Conservation (phyloP, 106 monocot genomes). For the Dendrobium huoshanense region DNA sequence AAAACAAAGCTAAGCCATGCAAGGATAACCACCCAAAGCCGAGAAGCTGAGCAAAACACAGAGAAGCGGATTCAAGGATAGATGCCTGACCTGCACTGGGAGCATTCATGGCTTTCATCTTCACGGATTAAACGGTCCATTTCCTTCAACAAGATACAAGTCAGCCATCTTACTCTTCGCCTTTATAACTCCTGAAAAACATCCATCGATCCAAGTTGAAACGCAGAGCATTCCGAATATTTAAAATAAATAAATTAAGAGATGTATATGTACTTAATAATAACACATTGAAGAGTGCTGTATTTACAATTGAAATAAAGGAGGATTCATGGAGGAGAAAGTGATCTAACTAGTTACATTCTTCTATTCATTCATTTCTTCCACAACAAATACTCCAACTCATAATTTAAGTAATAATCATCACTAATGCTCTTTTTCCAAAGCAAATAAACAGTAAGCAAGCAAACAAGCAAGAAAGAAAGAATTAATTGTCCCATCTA, state of each 20-base stretch:
- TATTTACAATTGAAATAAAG: conserved; percentile 4
- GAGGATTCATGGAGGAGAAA: neutral
- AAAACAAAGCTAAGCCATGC: neutral
- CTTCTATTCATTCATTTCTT: neutral
- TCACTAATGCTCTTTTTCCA: neutral
- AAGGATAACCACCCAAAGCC: neutral
- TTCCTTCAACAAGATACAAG: neutral
- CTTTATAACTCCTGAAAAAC: neutral
- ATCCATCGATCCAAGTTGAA: neutral
- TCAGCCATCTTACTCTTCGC: neutral
- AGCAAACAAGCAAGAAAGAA: neutral
- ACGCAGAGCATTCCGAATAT: neutral
- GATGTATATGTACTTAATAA: neutral
- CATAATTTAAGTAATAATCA: neutral
- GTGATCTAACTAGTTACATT: neutral
- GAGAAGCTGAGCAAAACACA: too few species aligned
- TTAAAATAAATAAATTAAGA: neutral
- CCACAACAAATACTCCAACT: neutral
- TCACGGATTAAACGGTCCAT: too few species aligned
- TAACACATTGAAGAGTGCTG: neutral
- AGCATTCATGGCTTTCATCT: conserved; percentile 1
- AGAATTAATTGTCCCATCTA: neutral
- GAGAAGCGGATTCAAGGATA: neutral
- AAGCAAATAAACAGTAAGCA: neutral
- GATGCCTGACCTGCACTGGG: neutral